A percentile compares a stretch with the other conserved stretches of the same genome.
Conservation (phyloP, 306 rosid species). For the Castanospermum australe region DNA sequence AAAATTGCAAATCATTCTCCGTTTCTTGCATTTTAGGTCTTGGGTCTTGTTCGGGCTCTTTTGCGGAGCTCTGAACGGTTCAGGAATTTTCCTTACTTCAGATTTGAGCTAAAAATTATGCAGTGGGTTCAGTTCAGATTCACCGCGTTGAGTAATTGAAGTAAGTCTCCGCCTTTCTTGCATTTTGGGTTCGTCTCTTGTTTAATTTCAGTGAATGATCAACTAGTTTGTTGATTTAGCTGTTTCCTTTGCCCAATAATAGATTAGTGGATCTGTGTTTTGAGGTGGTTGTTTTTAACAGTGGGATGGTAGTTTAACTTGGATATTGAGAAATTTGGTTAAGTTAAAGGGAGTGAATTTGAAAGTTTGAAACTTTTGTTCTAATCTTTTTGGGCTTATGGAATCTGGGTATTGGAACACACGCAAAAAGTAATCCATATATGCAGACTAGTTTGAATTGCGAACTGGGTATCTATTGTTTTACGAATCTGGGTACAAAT, state of each 20-base stretch:
- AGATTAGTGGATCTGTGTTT: conserved; percentile 71
- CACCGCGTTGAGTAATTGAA: conserved; percentile 39
- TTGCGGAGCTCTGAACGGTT: conserved; percentile 28
- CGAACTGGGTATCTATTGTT: conserved; percentile 23
- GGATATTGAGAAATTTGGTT: conserved; percentile 34
- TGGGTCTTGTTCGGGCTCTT: conserved; percentile 36
- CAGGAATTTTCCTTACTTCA: conserved; percentile 39
- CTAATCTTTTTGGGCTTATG: conserved; percentile 8
- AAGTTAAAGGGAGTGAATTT: conserved; percentile 8
- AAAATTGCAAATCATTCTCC: conserved; percentile 45
- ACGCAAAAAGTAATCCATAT: not conserved
- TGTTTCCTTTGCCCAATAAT: conserved; percentile 19
- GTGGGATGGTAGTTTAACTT: conserved; percentile 34
- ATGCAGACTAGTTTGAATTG: conserved; percentile 19
- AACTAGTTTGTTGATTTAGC: conserved; percentile 39
- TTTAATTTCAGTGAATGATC: conserved; percentile 37
- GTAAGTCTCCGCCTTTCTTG: conserved; percentile 43
- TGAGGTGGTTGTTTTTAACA: conserved; percentile 29
- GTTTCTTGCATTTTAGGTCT: conserved; percentile 43
- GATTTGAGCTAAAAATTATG: conserved; percentile 48
- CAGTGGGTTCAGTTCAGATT: conserved; percentile 55
- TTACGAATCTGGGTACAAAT: conserved; percentile 27
- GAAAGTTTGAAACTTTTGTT: conserved; percentile 34
- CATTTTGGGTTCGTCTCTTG: conserved; percentile 29
- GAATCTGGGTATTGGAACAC: conserved; percentile 31